phyloP scores from a whole-genome alignment of 2,329 filamentous ascomycete genomes.

The Colletotrichum tofieldiae region DNA sequence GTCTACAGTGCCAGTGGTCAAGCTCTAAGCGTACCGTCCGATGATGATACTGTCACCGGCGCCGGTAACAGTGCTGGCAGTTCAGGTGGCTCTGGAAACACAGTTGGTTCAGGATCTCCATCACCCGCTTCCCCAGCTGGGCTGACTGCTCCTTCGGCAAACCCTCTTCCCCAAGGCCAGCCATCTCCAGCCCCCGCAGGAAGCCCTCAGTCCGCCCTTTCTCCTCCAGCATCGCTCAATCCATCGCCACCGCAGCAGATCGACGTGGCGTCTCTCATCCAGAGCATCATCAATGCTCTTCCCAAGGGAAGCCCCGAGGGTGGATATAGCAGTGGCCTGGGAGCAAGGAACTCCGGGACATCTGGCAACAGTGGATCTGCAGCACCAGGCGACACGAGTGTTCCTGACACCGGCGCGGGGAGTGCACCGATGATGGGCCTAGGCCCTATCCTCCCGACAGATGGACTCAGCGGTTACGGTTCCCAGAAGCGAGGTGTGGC shows the following conservation, averaged over 20 bases:
- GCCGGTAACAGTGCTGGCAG: conserved; percentile 1
- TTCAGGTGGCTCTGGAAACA: background rate
- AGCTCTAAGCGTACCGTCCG: conserved; percentile 27
- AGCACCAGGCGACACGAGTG: background rate
- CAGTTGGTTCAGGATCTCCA: background rate
- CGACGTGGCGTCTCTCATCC: conserved; percentile 28
- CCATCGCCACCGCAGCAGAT: background rate
- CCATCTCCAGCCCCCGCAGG: conserved; percentile 9
- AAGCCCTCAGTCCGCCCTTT: background rate
- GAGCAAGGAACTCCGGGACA: conserved; percentile 39
- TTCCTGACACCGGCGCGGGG: background rate
- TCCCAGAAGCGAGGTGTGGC: background rate
- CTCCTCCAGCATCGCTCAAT: background rate
- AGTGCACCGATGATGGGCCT: conserved; percentile 8
- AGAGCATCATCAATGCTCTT: conserved; percentile 38
- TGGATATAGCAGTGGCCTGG: conserved; percentile 28
- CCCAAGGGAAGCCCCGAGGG: conserved; percentile 22
- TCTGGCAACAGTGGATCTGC: conserved; percentile 10
- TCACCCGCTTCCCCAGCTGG: background rate
- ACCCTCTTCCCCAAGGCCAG: conserved; percentile 7
- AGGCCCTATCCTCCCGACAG: conserved; percentile 1
- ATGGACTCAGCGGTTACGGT: conserved; percentile 22
- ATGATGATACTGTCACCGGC: conserved; percentile 17
- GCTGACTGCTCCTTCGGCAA: background rate
- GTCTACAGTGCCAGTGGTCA: conserved; percentile 42